phyloP scores from a whole-genome alignment of 768 basidiomycete genomes.

The Mycena venus region DNA sequence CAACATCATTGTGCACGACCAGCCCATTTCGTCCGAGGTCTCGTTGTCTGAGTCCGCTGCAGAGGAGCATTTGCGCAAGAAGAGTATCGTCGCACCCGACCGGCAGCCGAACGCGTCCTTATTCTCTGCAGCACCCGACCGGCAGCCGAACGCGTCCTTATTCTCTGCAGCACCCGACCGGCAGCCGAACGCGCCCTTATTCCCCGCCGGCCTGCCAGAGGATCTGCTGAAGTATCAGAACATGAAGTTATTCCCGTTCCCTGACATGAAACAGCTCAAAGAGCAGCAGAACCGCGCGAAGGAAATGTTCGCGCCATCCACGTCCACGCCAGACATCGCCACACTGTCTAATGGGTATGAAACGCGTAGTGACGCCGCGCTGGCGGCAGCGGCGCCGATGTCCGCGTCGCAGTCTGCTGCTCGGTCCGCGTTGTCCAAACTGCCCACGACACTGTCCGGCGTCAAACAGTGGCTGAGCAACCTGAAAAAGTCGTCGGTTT shows the following conservation, averaged over 20 bases:
- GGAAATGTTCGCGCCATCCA: slow-evolving; percentile 59
- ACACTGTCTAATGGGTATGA: slow-evolving; percentile 60
- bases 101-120: slow-evolving; percentile 72
- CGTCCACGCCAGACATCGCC: slow-evolving; percentile 60
- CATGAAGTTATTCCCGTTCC: slow-evolving; percentile 92
- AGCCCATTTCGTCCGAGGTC: no score
- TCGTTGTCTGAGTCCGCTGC: no score
- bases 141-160: slow-evolving; percentile 71
- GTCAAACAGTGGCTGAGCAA: slow-evolving; percentile 86
- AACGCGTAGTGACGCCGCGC: slow-evolving; percentile 56
- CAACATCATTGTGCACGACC: slow-evolving; percentile 75
- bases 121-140: slow-evolving; percentile 52
- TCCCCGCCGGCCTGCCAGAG: slow-evolving; percentile 80
- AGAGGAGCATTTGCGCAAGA: no score
- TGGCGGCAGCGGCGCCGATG: slow-evolving; percentile 52
- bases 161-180: no score
- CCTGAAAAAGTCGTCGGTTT: slow-evolving; percentile 63
- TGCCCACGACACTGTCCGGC: slow-evolving; percentile 84
- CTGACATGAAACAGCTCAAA: slow-evolving; percentile 84
- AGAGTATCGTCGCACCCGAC: no score
- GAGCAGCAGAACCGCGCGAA: slow-evolving; percentile 75
- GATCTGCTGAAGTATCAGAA: slow-evolving; percentile 83
- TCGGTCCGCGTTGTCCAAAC: slow-evolving; percentile 49
- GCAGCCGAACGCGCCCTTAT: slow-evolving; percentile 79
- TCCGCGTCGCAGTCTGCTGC: slow-evolving; percentile 53